phyloP scores from a whole-genome alignment of 208 protist genomes.

The Leishmania gerbilli region DNA sequence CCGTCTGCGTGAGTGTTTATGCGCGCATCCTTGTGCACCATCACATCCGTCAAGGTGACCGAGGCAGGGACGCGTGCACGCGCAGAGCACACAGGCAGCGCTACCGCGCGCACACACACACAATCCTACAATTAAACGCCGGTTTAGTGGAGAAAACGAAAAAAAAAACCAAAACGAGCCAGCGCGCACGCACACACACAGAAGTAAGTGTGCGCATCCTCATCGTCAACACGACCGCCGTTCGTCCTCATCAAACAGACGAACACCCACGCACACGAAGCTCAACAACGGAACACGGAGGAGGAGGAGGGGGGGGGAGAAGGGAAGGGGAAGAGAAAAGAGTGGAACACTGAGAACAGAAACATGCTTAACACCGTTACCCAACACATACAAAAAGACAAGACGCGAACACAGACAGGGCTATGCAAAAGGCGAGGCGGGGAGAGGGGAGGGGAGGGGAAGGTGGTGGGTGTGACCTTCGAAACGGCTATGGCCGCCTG shows the following conservation, averaged over 20 bases:
- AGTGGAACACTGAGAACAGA: neutral
- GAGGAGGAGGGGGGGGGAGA: no score
- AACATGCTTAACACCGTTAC: neutral
- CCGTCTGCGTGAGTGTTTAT: neutral
- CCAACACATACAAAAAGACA: neutral
- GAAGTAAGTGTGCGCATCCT: neutral
- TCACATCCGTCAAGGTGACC: neutral
- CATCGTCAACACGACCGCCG: neutral
- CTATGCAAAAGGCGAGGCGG: no score
- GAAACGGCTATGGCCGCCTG: no score
- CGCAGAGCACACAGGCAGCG: no score
- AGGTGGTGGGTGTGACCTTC: neutral
- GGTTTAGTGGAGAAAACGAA: neutral
- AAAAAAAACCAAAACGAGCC: neutral
- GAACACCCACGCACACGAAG: no score
- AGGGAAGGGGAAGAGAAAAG: constrained; percentile 1
- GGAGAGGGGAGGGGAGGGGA: neutral
- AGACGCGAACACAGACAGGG: neutral
- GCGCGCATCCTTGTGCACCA: neutral
- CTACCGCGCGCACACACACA: no score
- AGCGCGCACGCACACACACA: no score
- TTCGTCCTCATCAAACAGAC: neutral
- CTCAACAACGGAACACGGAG: neutral
- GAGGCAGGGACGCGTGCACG: neutral
- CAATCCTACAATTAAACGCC: neutral